Conservation (phyloP, 2,329 filamentous ascomycete species). For the Colletotrichum destructivum region DNA sequence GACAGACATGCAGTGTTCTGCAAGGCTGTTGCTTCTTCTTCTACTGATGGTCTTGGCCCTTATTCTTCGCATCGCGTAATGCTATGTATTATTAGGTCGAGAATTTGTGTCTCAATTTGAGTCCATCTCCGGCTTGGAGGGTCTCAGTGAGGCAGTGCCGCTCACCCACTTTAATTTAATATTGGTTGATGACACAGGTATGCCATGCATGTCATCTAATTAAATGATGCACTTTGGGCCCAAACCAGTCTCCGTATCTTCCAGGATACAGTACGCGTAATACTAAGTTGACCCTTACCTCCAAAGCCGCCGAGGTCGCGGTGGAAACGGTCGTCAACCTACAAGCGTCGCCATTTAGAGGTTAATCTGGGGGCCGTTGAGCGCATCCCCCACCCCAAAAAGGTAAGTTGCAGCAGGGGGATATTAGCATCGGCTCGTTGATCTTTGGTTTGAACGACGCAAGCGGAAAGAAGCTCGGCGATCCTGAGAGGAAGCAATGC, state of each 20-base stretch:
- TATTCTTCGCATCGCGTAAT: not conserved
- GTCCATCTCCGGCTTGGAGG: conserved; percentile 13
- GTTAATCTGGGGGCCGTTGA: conserved; percentile 1
- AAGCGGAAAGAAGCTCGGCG: not conserved
- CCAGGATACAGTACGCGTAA: not conserved
- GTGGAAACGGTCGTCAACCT: not conserved
- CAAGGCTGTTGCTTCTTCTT: not conserved
- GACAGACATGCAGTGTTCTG: not conserved
- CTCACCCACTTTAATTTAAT: conserved; percentile 30
- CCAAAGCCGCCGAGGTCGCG: not conserved
- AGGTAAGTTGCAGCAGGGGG: not conserved
- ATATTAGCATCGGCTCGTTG: conserved; percentile 14
- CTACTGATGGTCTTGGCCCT: not conserved
- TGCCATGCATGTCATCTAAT: conserved; percentile 5
- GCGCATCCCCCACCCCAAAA: not conserved
- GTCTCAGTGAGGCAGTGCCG: conserved; percentile 32
- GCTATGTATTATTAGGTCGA: not conserved
- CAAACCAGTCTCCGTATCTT: not conserved
- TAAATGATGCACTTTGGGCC: not conserved
- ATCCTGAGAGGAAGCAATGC: conserved; percentile 6
- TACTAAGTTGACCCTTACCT: conserved; percentile 4
- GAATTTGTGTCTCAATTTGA: conserved; percentile 2
- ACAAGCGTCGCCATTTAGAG: not conserved
- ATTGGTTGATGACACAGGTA: conserved; percentile 13
- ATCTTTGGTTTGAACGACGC: conserved; percentile 10